Evolutionary conservation across 2,329 filamentous ascomycete genomes (phyloP), one percentile per base, ranked within the genome.

Genomic region (Endoconidiophora polonica): DNA sequence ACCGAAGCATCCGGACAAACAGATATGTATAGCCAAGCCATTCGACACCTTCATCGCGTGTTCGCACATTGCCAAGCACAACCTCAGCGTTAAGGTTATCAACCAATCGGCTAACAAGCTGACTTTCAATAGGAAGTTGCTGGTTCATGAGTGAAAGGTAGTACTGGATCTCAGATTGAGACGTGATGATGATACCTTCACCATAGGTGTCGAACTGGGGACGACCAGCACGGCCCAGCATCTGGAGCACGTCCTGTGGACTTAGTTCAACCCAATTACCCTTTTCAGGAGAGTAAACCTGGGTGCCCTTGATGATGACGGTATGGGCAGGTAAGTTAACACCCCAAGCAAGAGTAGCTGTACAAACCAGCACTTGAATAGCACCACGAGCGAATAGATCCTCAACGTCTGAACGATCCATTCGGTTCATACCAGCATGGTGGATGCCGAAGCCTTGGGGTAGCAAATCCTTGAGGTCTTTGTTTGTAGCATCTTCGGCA

Each of bases 21-120:
- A 98, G 77, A 63, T 98, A 98, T 0, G 90, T 95, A 64, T 98
- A 98, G 10, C 91, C 90, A 33, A 98, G 76, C 91, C 91, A 98
- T 61, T 98, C 88, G n/a, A 98, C 91, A 57, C 84, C 91, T 61
- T 98, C 91, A 57, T 98, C 90, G 53, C 93, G 79, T 54, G 73
- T 88, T 50, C 90, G 80, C 23, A 98, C 77, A 59, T 94, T 98
- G 47, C 91, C 91, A 18, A 98, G 74, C 7, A 98, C 93, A 59
- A 98, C 74, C 62, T 98, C 91, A 2, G 91, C 91, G 58, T 98
- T 98, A 55, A 98, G 71, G 56, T 95, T 96, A 66, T 98, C 91
- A 1, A 91, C 87, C 46, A 98, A 68, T 59, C 86, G 88, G 65
- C 86, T 90, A 49, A 94, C 81, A 60, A 98, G 79, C 62, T 98